Evolutionary conservation across 1,284 basidiomycete species (phyloP).

Genomic region (Ustilago nuda): DNA sequence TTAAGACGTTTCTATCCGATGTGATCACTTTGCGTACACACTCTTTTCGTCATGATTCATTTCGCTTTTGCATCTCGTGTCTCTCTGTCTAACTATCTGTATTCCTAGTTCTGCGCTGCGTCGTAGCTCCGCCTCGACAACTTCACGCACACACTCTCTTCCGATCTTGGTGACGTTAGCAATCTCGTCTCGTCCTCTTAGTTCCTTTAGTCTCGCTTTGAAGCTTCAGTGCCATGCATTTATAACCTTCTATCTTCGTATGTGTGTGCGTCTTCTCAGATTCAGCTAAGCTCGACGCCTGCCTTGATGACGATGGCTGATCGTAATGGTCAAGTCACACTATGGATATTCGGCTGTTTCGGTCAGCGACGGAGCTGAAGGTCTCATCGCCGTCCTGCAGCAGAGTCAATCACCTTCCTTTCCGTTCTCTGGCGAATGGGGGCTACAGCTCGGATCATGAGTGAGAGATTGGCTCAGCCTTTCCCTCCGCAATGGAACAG

Average conservation of each 20-base stretch:
- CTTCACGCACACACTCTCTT: not conserved
- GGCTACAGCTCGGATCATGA: no score
- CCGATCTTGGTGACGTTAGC: not conserved
- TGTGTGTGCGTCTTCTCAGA: not conserved
- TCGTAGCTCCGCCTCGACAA: not conserved
- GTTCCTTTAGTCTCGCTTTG: not conserved
- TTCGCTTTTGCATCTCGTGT: conserved; percentile 2
- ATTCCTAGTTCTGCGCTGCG: conserved; percentile 8
- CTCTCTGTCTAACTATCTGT: not conserved
- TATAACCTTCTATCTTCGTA: not conserved
- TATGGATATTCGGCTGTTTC: no score
- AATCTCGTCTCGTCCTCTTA: conserved; percentile 2
- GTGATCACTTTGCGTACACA: not conserved
- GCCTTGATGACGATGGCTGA: no score
- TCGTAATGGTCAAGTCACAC: no score
- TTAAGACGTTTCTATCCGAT: conserved; percentile 26
- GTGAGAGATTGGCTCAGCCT: no score
- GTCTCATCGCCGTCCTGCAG: no score
- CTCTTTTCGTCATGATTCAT: not conserved
- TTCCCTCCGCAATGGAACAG: no score
- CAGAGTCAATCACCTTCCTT: no score
- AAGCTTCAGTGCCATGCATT: not conserved
- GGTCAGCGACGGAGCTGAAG: no score
- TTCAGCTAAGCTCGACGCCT: no score
- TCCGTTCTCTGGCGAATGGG: no score